Base-by-base conservation (phyloP, 768 basidiomycete species). In the Boletus subcaerulescens region DNA sequence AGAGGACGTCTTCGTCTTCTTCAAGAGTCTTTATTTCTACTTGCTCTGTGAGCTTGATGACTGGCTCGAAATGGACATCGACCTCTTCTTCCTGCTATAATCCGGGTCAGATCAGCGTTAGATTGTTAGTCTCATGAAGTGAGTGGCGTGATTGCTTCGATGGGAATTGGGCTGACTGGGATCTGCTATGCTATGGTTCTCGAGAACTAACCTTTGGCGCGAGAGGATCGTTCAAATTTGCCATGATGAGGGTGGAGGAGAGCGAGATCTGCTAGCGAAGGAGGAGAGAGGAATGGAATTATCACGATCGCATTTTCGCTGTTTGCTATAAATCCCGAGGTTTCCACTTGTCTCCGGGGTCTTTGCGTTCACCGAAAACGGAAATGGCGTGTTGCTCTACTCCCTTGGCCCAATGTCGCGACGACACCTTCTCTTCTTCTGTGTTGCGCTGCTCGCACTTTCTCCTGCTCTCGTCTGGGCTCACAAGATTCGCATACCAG, bases 11-110 rank as follows among this genome's bases (percentile, higher is more conserved):
- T 73, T 99, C 97, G 63, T 96, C 87, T 71, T 98, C 97, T 73
- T 99, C 97, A 68, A 81, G 76, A 8, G 96, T 98, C 84, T 95
- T 95, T 53, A 86, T 88, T 71, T 94, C 91, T 58, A 99, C 91
- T 70, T 92, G 86, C 74, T 99, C 90, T 9, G 93, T 96, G 74
- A 98, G 90, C 75, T 85, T 91, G 78, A 97, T 88, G 57, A 98
- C 91, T 48, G 97, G 97, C 75, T 97, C 95, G 74, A 93, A 98
- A 64, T 94, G 90, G 63, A 83, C 82, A 74, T 96, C 93, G 75
- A 79, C 66, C 73, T 94, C 91, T 72, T 96, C 93, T 56, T 84
- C 80, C 64, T 77, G 66, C 65, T 64, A 45, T 57, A 59, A 61
- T 59, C 40, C 56, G 51, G 22, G 62, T 57, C 54, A 66, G 66